A percentile compares a stretch with the other conserved stretches of the same genome.
phyloP scores from a whole-genome alignment of 257 asterid genomes.

The Capsicum pubescens region DNA sequence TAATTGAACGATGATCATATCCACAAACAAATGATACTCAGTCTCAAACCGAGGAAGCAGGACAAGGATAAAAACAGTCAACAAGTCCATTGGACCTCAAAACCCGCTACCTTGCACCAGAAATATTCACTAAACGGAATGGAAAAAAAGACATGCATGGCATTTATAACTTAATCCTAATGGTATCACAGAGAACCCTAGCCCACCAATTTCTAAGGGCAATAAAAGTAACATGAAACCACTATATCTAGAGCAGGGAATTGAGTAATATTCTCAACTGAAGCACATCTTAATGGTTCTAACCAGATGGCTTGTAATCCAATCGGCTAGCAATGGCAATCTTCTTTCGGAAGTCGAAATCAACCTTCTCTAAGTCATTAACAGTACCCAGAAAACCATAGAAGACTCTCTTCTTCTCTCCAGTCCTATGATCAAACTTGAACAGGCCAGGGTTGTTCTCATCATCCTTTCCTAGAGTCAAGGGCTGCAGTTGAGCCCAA shows the following conservation, averaged over 20 bases:
- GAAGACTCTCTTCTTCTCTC: slow-evolving; percentile 68
- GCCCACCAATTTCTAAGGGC: not conserved
- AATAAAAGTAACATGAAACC: slow-evolving; percentile 8
- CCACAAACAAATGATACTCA: not conserved
- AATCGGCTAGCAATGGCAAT: slow-evolving; percentile 62
- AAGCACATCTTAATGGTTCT: slow-evolving; percentile 21
- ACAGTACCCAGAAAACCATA: slow-evolving; percentile 85
- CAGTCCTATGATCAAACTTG: slow-evolving; percentile 59
- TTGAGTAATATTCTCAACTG: slow-evolving; percentile 14
- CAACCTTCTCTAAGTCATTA: slow-evolving; percentile 76
- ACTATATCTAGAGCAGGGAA: not conserved
- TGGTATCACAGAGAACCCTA: not conserved
- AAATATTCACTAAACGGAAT: not conserved
- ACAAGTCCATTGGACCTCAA: not conserved
- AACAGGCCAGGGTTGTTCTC: slow-evolving; percentile 76
- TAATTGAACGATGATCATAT: no score
- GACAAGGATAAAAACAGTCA: not conserved
- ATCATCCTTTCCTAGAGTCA: slow-evolving; percentile 59
- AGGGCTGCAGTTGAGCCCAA: slow-evolving; percentile 72
- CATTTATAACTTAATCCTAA: not conserved
- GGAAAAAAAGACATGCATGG: not conserved
- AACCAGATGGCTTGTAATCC: slow-evolving; percentile 50
- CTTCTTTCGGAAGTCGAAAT: slow-evolving; percentile 79
- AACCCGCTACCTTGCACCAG: not conserved
- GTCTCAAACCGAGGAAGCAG: not conserved